Evolutionary conservation across 495 filamentous ascomycete genomes (phyloP), one percentile per base, ranked within the genome.

Genomic region (Hypoxylon fragiforme): DNA sequence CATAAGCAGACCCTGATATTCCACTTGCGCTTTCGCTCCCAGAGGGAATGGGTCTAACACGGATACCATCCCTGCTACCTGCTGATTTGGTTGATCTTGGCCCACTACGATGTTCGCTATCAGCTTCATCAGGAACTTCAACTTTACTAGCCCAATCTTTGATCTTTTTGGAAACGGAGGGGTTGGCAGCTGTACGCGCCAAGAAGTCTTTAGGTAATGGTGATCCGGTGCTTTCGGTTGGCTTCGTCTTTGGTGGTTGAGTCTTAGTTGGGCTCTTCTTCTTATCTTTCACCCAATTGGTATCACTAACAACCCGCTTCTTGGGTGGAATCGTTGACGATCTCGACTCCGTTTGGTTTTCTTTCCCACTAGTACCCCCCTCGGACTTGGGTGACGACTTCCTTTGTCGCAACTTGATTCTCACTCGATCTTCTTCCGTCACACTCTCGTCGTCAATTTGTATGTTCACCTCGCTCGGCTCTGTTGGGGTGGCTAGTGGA

Each of bases 241-340:
- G 52, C 45, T 65, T 73, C 6, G 62, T 14, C 31, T 67, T 67
- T 13, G 56, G 63, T 7, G 68, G 40, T 28, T 56, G 60, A 35
- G 39, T 63, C 39, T 68, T 73, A 0, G 72, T 64, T 3, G 73
- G 67, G 37, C 73, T 77, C 50, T 77, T 79, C 36, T 74, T 76
- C 46, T 71, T 68, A 21, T 71, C 65, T 63, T 78, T 80, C 71
- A 80, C 77, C 88, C 88, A 92, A 56, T 92, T 85, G 31, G 84
- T 83, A 69, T 92, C 89, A 60, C 88, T 91, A 15, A 92, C 78
- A 16, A 92, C 84, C 39, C 88, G 79, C 74, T 90, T 92, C 60
- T 84, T 83, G 4, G 89, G 89, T 14, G 68, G 57, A 22, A 42
- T 63, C 32, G 67, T 70, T 12, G 65, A 54, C 34, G n/a, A n/a